Base-by-base conservation (phyloP, 805 yeast species). In the Teunomyces stri region DNA sequence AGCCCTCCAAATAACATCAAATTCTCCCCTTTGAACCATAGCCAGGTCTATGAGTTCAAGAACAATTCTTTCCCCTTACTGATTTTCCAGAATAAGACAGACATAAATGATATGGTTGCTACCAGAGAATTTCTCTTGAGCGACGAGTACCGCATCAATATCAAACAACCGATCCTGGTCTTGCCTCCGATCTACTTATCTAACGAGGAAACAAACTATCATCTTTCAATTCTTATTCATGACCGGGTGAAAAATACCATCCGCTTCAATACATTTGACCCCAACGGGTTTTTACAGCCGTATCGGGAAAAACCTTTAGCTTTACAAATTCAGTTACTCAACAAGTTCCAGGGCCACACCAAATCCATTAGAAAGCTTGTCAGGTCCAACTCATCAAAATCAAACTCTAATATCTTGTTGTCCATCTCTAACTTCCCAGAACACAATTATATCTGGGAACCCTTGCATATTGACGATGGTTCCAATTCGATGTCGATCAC, bases 301-400 rank as follows among this genome's bases (percentile, higher is more conserved):
- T 11, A 21, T 20, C 5, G 10, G 5, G 16, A 21, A 37, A 37
- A 37, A 7, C 40, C 40, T 6, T 15, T 20, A 20, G 15, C 29
- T 6, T 37, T 37, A 21, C 40, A 37, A n/a, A 29, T 37, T 13
- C 40, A 37, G 30, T 54, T 72, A 16, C 34, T 57, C 2, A 58
- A 82, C 51, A 83, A 85, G 54, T 79, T 85, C 46, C 89, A 95
- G 1, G 98, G 98, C 1, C 97, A 90, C 60, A 78, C 81, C 46
- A 90, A 90, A 59, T 87, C 96, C 0, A 82, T 91, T 18, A 81
- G 79, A 53, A 76, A 74, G 42, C 63, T 91, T 3, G 69, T 80
- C 13, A 80, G 90, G 55, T 85, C 96, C 1, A 69, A 81, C 22
- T 60, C 70, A 1, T 56, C 55, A 12, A 9, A 18, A 5, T 27